Percentiles rank a stretch among this genome's conserved stretches.
Evolutionary conservation across 495 filamentous ascomycete genomes (phyloP).

Genomic region (Rhizodiscina lignyota): DNA sequence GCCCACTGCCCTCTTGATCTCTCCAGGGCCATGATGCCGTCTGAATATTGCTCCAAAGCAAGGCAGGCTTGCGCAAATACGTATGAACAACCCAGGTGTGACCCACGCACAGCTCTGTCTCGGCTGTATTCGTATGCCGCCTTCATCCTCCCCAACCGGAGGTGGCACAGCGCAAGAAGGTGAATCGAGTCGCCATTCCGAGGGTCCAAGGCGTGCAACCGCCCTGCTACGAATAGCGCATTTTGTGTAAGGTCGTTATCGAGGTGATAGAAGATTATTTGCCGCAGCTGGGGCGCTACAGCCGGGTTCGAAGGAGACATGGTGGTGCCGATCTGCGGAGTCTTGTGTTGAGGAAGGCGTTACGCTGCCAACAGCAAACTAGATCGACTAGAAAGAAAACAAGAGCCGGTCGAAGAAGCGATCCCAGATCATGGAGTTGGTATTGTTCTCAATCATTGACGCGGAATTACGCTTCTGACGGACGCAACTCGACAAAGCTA

Average conservation of each 20-base stretch:
- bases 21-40: conserved; percentile 69
- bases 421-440: conserved; percentile 1
- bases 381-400: background rate
- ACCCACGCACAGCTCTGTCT: conserved; percentile 12
- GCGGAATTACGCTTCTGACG: no score
- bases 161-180: conserved; percentile 68
- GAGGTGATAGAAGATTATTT: conserved; percentile 81
- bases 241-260: conserved; percentile 79
- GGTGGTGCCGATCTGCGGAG: conserved; percentile 13
- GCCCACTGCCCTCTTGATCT: conserved; percentile 54
- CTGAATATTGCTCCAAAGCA: conserved; percentile 54
- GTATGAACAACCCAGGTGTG: conserved; percentile 74
- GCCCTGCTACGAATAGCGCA: conserved; percentile 80
- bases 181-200: conserved; percentile 59
- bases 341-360: conserved; percentile 1
- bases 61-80: conserved; percentile 82
- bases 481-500: no score
- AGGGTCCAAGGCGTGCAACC: conserved; percentile 67
- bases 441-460: no score
- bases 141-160: conserved; percentile 62
- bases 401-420: no score
- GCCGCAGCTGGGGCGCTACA: conserved; percentile 59
- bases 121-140: conserved; percentile 58
- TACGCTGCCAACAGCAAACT: background rate
- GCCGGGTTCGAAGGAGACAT: conserved; percentile 58